A percentile compares a stretch with the other conserved stretches of the same genome.
Conservation (phyloP, 192 early-diverging fungal genomes). For the Coemansia sp. region DNA sequence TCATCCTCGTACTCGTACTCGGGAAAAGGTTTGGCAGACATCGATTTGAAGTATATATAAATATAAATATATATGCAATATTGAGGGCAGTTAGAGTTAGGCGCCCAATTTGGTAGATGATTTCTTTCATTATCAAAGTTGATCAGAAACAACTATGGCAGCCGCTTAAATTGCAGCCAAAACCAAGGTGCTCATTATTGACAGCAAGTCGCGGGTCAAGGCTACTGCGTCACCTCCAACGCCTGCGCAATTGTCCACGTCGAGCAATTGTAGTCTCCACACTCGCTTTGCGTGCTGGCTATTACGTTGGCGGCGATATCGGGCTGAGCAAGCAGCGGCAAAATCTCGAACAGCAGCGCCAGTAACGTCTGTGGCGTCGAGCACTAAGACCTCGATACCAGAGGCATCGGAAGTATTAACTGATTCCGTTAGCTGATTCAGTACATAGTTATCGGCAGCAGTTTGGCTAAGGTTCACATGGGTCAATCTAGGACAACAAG, state of each 20-base stretch:
- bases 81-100: background rate
- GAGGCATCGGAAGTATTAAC: background rate
- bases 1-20: slow-evolving; percentile 43
- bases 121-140: background rate
- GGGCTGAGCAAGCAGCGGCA: slow-evolving; percentile 36
- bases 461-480: slow-evolving; percentile 43
- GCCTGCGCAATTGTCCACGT: slow-evolving; percentile 40
- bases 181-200: background rate
- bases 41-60: background rate
- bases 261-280: slow-evolving; percentile 38
- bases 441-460: slow-evolving; percentile 32
- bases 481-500: slow-evolving; percentile 29
- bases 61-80: background rate
- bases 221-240: slow-evolving; percentile 46
- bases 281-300: background rate
- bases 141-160: background rate
- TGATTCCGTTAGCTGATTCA: slow-evolving; percentile 20
- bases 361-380: slow-evolving; percentile 38
- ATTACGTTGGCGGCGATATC: slow-evolving; percentile 19
- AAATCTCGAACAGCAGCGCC: slow-evolving; percentile 47
- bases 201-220: slow-evolving; percentile 7
- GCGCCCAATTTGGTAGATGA: background rate
- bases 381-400: slow-evolving; percentile 30
- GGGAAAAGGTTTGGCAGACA: background rate
- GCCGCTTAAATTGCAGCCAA: no score